These are phyloP conservation scores for Saccharomyces kudriavzevii DNA, from an alignment of 805 yeast species.

Conservation along the genomic window DNA sequence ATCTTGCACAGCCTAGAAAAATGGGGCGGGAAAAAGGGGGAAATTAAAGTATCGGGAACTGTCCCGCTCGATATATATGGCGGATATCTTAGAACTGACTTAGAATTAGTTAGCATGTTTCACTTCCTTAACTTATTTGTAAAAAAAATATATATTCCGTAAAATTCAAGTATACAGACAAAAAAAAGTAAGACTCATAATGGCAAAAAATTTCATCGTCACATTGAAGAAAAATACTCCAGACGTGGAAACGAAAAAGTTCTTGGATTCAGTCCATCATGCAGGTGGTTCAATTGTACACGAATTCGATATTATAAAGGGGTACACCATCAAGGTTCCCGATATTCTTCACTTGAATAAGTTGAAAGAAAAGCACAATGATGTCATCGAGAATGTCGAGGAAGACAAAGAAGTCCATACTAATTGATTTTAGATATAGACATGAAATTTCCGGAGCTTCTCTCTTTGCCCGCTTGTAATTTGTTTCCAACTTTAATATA, in stretches of 20 bases:
- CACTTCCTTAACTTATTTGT: too few relatives aligned
- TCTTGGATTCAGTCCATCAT: constrained; percentile 30
- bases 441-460: not conserved
- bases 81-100: not conserved
- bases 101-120: too few relatives aligned
- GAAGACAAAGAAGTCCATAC: constrained; percentile 4
- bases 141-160: too few relatives aligned
- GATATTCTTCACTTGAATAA: constrained; percentile 7
- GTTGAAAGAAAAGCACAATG: constrained; percentile 1
- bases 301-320: constrained; percentile 41
- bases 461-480: not conserved
- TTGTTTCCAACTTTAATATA: not conserved
- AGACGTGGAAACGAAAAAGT: constrained; percentile 10
- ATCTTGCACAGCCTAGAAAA: not conserved
- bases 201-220: constrained; percentile 3
- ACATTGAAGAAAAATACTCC: constrained; percentile 4
- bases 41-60: not conserved
- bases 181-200: not conserved
- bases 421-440: constrained; percentile 8
- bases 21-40: not conserved
- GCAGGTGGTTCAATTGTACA: constrained; percentile 39
- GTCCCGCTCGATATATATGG: not conserved
- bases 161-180: not conserved
- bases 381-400: constrained; percentile 3
- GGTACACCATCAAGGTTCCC: constrained; percentile 38